Evolutionary conservation across 805 yeast genomes (phyloP).

Genomic region (Candida sakaeoensis): DNA sequence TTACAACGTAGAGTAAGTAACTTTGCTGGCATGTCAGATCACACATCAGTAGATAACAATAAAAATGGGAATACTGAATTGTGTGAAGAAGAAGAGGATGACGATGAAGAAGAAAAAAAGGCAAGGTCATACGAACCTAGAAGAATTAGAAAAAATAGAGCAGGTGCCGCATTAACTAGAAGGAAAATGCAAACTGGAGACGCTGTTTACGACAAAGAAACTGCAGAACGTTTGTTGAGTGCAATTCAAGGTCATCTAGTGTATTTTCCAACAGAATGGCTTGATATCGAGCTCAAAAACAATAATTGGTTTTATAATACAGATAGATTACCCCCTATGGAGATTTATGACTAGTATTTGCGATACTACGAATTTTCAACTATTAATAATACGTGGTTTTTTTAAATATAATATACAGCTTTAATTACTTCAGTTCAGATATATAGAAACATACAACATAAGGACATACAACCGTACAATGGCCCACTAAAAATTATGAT

Average conservation of each 20-base stretch:
- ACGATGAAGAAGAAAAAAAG: background rate
- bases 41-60: background rate
- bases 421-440: no score
- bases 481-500: no score
- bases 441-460: no score
- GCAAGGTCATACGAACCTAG: background rate
- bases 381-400: no score
- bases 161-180: slow-evolving; percentile 34
- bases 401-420: no score
- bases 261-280: slow-evolving; percentile 90
- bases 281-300: slow-evolving; percentile 77
- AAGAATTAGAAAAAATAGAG: slow-evolving; percentile 27
- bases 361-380: no score
- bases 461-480: no score
- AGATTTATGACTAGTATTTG: slow-evolving; percentile 73
- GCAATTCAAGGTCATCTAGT: slow-evolving; percentile 86
- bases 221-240: slow-evolving; percentile 69
- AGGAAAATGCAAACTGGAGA: slow-evolving; percentile 37
- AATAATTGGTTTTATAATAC: slow-evolving; percentile 95
- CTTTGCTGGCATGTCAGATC: slow-evolving; percentile 3
- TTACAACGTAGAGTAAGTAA: slow-evolving; percentile 9
- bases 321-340: slow-evolving; percentile 92
- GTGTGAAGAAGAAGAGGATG: slow-evolving; percentile 1
- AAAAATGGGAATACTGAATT: background rate
- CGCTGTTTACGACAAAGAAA: slow-evolving; percentile 62